phyloP scores from a whole-genome alignment of 2,329 filamentous ascomycete species.

The Arthrobotrys iridis region DNA sequence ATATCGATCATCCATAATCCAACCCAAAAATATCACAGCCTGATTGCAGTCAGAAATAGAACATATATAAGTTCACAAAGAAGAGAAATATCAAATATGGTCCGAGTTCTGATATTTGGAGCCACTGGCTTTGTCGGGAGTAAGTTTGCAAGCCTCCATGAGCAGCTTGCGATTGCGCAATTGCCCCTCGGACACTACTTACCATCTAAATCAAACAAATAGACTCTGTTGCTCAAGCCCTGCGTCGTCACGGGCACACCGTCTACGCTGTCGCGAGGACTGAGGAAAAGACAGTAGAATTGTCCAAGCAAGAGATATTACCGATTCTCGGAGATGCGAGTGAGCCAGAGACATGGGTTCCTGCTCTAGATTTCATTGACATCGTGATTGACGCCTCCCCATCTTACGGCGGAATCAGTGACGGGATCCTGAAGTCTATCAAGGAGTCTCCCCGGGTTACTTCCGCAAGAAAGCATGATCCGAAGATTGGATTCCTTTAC shows the following conservation, averaged over 20 bases:
- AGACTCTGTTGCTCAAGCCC: slow-evolving; percentile 46
- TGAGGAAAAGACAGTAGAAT: slow-evolving; percentile 59
- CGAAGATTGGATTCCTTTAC: slow-evolving; percentile 62
- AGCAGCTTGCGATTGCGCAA: slow-evolving; percentile 5
- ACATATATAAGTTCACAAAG: too few relatives aligned
- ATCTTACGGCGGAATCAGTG: slow-evolving; percentile 56
- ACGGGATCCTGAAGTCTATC: slow-evolving; percentile 54
- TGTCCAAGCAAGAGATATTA: slow-evolving; percentile 60
- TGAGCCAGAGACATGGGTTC: slow-evolving; percentile 55
- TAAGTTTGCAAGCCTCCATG: neutral
- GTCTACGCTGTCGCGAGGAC: slow-evolving; percentile 61
- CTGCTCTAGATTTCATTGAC: slow-evolving; percentile 59
- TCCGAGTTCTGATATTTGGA: slow-evolving; percentile 60
- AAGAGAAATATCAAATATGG: slow-evolving; percentile 56
- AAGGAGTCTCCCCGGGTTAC: slow-evolving; percentile 54
- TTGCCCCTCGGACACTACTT: neutral
- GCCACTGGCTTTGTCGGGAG: slow-evolving; percentile 60
- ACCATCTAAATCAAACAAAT: neutral
- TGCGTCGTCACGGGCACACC: slow-evolving; percentile 59
- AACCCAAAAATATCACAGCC: neutral
- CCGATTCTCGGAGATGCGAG: slow-evolving; percentile 59
- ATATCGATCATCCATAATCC: neutral
- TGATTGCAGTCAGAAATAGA: too few relatives aligned
- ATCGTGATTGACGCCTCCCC: slow-evolving; percentile 60
- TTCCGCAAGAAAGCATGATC: slow-evolving; percentile 51